Evolutionary conservation across 768 basidiomycete genomes (phyloP).

Genomic region (Lactarius hengduanensis): DNA sequence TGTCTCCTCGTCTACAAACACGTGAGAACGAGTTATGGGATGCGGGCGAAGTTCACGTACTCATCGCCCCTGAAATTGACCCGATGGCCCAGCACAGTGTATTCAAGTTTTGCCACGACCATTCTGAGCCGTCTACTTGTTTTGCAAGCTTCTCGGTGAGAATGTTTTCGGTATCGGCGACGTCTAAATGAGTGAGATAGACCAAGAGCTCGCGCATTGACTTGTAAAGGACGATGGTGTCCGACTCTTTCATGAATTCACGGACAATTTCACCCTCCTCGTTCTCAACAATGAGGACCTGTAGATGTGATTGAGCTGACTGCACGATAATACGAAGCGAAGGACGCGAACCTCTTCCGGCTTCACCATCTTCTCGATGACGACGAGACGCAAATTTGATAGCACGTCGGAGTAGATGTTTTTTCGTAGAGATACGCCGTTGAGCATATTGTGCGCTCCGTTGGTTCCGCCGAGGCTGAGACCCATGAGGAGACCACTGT

Average conservation of each 20-base stretch:
- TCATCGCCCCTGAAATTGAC: conserved; percentile 99
- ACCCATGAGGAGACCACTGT: conserved; percentile 84
- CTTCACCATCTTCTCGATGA: conserved; percentile 99
- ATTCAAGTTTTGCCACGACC: conserved; percentile 99
- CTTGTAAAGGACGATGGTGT: conserved; percentile 99
- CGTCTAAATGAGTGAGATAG: conserved; percentile 96
- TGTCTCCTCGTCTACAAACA: conserved; percentile 83
- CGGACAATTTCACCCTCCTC: conserved; percentile 99
- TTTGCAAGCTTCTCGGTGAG: conserved; percentile 95
- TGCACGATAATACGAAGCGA: conserved; percentile 16
- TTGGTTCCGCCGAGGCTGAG: conserved; percentile 75
- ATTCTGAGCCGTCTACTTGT: conserved; percentile 96
- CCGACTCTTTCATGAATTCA: conserved; percentile 98
- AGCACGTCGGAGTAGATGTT: conserved; percentile 95
- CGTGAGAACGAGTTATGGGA: conserved; percentile 2
- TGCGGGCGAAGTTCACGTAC: conserved; percentile 47
- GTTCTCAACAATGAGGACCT: conserved; percentile 98
- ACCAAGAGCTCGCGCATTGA: conserved; percentile 97
- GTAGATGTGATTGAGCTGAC: conserved; percentile 1
- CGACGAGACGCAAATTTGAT: conserved; percentile 89
- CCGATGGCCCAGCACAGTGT: conserved; percentile 99
- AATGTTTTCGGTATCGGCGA: conserved; percentile 93
- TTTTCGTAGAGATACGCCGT: conserved; percentile 81
- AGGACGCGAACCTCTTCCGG: conserved; percentile 81
- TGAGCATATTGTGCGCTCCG: conserved; percentile 63